A percentile compares a stretch with the other conserved stretches of the same genome.
Conservation (phyloP, 1,139 yeast species). For the Scheffersomyces illinoinensis region DNA sequence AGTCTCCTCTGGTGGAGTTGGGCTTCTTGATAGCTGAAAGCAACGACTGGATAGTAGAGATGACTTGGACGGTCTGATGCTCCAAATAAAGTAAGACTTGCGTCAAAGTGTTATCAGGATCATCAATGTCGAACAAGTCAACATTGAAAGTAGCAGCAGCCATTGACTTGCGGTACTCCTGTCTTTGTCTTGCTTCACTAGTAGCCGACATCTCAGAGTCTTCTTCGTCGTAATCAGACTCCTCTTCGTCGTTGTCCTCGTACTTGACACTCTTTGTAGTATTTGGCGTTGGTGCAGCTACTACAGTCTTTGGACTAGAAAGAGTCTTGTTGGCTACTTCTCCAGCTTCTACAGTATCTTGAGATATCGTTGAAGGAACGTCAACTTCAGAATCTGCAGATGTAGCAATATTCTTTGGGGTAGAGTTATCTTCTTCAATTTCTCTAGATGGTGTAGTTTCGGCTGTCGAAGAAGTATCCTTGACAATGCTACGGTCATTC, state of each 20-base stretch:
- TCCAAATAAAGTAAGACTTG: conserved; percentile 85
- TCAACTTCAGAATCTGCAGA: conserved; percentile 8
- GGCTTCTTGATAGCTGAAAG: conserved; percentile 75
- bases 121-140: conserved; percentile 74
- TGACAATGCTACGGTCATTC: conserved; percentile 17
- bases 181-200: conserved; percentile 43
- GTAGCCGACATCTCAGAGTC: conserved; percentile 20
- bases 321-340: background rate
- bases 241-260: conserved; percentile 13
- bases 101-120: conserved; percentile 84
- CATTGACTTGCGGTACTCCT: conserved; percentile 51
- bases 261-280: conserved; percentile 14
- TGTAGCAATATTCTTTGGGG: background rate
- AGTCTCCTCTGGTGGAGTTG: conserved; percentile 72
- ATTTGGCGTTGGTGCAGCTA: background rate
- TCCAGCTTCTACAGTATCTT: conserved; percentile 17
- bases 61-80: conserved; percentile 91
- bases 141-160: conserved; percentile 64
- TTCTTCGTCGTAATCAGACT: conserved; percentile 21
- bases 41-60: conserved; percentile 82
- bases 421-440: conserved; percentile 13
- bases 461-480: conserved; percentile 24
- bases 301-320: background rate
- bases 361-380: conserved; percentile 21
- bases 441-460: conserved; percentile 35